Evolutionary conservation across 1,284 basidiomycete species (phyloP).

Genomic region (Leccinum brunneo-olivaceum): DNA sequence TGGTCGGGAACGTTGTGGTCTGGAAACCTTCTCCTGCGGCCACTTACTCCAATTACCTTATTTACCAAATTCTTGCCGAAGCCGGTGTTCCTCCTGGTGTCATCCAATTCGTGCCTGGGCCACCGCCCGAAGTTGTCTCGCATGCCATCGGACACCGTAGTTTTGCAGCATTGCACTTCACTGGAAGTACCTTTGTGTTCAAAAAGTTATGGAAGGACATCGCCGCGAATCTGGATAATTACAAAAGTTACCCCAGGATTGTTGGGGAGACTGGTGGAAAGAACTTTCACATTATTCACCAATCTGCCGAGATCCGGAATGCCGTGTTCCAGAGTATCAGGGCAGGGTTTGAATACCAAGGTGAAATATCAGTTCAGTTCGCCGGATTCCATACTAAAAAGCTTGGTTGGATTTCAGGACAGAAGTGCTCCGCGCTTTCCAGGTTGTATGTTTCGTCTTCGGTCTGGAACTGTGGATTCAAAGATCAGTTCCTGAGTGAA

Average conservation of each 20-base stretch:
- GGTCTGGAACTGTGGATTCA: conserved; percentile 85
- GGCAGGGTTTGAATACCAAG: conserved; percentile 95
- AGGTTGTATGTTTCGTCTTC: conserved; percentile 86
- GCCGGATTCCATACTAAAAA: too few species aligned
- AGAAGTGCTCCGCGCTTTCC: conserved; percentile 96
- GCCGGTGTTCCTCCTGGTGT: conserved; percentile 93
- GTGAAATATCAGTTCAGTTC: conserved; percentile 30
- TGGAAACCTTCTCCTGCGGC: conserved; percentile 99
- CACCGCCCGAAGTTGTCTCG: conserved; percentile 74
- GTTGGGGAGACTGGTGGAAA: conserved; percentile 98
- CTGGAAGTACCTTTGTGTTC: conserved; percentile 93
- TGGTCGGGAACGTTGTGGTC: conserved; percentile 92
- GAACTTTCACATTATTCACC: conserved; percentile 95
- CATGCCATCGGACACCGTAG: conserved; percentile 74
- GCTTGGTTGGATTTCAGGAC: conserved; percentile 43
- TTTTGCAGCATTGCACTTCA: conserved; percentile 94
- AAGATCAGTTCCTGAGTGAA: conserved; percentile 71
- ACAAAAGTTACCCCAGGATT: conserved; percentile 87
- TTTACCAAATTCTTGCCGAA: conserved; percentile 89
- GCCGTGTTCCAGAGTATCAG: conserved; percentile 87
- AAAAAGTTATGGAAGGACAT: conserved; percentile 96
- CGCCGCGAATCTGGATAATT: conserved; percentile 78
- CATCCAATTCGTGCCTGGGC: conserved; percentile 94
- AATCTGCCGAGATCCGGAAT: conserved; percentile 80
- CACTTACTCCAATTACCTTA: conserved; percentile 91